A percentile compares a stretch with the other conserved stretches of the same genome.
Evolutionary conservation across 257 asterid species (phyloP).

Genomic region (Nicotiana undulata): DNA sequence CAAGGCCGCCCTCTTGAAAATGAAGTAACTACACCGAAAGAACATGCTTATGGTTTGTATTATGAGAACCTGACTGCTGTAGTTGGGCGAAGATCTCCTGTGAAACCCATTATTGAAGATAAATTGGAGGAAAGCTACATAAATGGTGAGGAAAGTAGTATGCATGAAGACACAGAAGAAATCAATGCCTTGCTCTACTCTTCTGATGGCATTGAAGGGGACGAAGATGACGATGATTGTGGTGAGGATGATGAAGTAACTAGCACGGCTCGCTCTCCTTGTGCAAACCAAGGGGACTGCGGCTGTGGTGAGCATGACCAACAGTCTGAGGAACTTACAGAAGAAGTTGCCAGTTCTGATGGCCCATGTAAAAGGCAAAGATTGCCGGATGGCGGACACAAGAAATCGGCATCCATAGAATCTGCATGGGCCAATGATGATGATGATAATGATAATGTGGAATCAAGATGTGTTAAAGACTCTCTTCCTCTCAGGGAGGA

Average conservation of each 20-base stretch:
- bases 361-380: conserved; percentile 52
- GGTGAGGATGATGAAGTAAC: conserved; percentile 58
- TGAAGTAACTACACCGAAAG: conserved; percentile 19
- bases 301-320: conserved; percentile 15
- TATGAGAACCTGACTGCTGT: conserved; percentile 18
- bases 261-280: conserved; percentile 53
- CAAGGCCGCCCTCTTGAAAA: conserved; percentile 27
- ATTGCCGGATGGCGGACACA: conserved; percentile 56
- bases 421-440: neutral
- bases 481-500: neutral
- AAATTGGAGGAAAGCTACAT: conserved; percentile 30
- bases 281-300: conserved; percentile 11
- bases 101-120: conserved; percentile 23
- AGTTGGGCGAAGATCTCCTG: conserved; percentile 15
- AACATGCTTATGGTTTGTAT: conserved; percentile 7
- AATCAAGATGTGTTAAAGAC: conserved; percentile 26
- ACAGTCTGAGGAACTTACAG: conserved; percentile 22
- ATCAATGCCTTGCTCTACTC: conserved; percentile 71
- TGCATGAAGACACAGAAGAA: conserved; percentile 61
- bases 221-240: conserved; percentile 26
- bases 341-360: conserved; percentile 51
- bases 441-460: conserved; percentile 23
- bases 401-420: conserved; percentile 37
- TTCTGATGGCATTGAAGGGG: conserved; percentile 25
- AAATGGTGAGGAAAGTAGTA: conserved; percentile 42